Base-by-base conservation (phyloP, 495 filamentous ascomycete species). In the Penicillium waksmanii region DNA sequence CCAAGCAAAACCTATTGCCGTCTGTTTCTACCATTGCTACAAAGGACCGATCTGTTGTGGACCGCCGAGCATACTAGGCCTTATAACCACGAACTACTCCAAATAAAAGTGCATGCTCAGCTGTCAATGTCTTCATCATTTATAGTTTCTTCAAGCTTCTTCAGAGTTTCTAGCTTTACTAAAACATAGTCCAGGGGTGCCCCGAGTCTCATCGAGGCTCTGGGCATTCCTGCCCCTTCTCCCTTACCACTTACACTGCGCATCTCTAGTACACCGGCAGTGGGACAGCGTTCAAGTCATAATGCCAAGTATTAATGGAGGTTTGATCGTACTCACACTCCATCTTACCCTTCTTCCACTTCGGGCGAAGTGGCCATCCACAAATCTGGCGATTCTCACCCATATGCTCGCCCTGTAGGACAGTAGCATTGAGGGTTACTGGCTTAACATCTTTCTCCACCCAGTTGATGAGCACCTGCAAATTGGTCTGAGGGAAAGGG, bases 401-500 rank as follows among this genome's bases (percentile, higher is more conserved):
- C 36, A 58, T 43, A 33, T 75, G 27, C 1, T 66, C 63, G 0
- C 73, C 74, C 44, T 60, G 55, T 8, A 66, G 44, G 5, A 77
- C 62, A 21, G 72, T 76, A 8, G 66, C 69, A 64, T 78, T 73
- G 9, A 81, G 60, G 12, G 63, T 73, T 9, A 52, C 58, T 0
- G 80, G 80, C 33, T 70, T 62, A 3, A 73, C 59, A 12, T 71
- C 80, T 8, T 80, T 73, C 58, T 82, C 80, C 13, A 82, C 82
- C 82, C 81, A 84, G 21, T 79, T 65, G 44, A 83, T 83, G 18
- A 83, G 47, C 8, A 58, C 58, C 51, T 68, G 66, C 13, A 84
- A 58, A 18, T 72, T 79, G 13, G 69, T 73, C 48, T 78, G 66
- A 1, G 81, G 81, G 61, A 70, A 84, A 0, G 75, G 73, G 6